Evolutionary conservation across 352 stramenopile genomes (phyloP).

Genomic region (Pythium inflatum): DNA sequence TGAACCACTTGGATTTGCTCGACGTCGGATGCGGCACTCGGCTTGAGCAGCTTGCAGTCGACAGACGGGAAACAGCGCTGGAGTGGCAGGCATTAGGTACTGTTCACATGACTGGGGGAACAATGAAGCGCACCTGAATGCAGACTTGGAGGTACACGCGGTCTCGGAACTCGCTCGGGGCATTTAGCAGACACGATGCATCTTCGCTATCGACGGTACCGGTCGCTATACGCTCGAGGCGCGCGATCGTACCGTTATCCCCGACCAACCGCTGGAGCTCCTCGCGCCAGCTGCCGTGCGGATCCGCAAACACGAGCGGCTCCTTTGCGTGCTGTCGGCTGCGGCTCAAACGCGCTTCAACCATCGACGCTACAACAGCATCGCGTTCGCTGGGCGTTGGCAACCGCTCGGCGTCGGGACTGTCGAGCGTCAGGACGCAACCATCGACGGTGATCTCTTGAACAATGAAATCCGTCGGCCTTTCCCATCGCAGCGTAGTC

Average conservation of each 20-base stretch:
- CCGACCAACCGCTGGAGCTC: slow-evolving; percentile 44
- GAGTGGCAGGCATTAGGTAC: neutral
- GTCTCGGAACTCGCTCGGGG: slow-evolving; percentile 54
- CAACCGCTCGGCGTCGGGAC: slow-evolving; percentile 27
- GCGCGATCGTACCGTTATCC: slow-evolving; percentile 21
- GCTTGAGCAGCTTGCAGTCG: slow-evolving; percentile 60
- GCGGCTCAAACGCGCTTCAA: slow-evolving; percentile 27
- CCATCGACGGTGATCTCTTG: slow-evolving; percentile 58
- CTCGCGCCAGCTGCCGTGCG: slow-evolving; percentile 49
- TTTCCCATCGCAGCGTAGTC: slow-evolving; percentile 13
- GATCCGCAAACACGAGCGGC: slow-evolving; percentile 55
- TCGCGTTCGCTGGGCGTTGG: slow-evolving; percentile 45
- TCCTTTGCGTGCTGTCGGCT: slow-evolving; percentile 35
- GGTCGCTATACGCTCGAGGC: slow-evolving; percentile 16
- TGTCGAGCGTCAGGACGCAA: slow-evolving; percentile 44
- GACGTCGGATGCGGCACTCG: neutral
- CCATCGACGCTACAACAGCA: slow-evolving; percentile 38
- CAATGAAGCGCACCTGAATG: slow-evolving; percentile 56
- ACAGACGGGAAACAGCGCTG: slow-evolving; percentile 72
- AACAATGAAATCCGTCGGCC: slow-evolving; percentile 72
- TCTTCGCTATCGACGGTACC: neutral
- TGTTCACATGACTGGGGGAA: neutral
- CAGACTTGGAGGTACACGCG: slow-evolving; percentile 74
- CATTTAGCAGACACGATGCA: slow-evolving; percentile 29
- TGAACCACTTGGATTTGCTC: slow-evolving; percentile 55